A percentile compares a stretch with the other conserved stretches of the same genome.
phyloP scores from a whole-genome alignment of 83 land plant genomes.

The Picea mariana region DNA sequence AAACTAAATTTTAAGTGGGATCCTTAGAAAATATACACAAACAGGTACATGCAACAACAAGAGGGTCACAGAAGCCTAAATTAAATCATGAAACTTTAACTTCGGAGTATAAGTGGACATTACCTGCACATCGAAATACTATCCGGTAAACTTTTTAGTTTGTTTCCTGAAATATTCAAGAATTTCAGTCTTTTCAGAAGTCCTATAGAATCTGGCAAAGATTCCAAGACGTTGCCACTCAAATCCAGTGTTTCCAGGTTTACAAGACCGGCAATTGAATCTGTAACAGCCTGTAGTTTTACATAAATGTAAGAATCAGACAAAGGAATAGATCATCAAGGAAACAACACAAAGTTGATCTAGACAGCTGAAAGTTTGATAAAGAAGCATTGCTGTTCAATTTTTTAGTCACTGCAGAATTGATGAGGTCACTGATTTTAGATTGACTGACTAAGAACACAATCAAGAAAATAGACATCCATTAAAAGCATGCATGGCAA shows the following conservation, averaged over 20 bases:
- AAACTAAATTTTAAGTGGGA: neutral
- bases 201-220: slow-evolving; percentile 88
- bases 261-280: slow-evolving; percentile 69
- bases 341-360: neutral
- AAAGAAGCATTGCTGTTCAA: no score
- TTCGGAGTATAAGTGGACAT: neutral
- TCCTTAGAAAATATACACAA: neutral
- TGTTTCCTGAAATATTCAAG: slow-evolving; percentile 73
- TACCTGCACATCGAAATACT: slow-evolving; percentile 91
- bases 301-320: neutral
- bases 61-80: neutral
- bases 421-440: no score
- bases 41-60: neutral
- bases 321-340: neutral
- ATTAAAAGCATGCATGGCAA: no score
- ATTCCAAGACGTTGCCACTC: slow-evolving; percentile 54
- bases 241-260: slow-evolving; percentile 67
- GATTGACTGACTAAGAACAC: no score
- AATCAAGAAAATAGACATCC: no score
- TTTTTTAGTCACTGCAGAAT: no score
- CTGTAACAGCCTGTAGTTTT: slow-evolving; percentile 64
- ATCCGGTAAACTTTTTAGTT: slow-evolving; percentile 70
- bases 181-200: slow-evolving; percentile 60
- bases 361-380: no score
- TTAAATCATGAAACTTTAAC: neutral